A percentile compares a stretch with the other conserved stretches of the same genome.
Conservation (phyloP, 257 asterid genomes). For the Solanum tacnaense region DNA sequence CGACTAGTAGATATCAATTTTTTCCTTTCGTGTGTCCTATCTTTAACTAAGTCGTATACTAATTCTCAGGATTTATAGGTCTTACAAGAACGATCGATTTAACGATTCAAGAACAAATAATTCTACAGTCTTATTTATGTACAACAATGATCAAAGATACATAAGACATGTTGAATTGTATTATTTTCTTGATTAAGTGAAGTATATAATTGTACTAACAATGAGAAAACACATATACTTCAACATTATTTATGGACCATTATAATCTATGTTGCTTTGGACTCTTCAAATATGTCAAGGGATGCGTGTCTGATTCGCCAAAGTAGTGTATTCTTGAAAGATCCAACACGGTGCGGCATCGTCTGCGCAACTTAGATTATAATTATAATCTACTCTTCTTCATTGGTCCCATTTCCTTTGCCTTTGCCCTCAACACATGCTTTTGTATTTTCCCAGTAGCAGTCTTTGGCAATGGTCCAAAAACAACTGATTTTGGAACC, state of each 20-base stretch:
- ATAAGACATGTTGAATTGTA: neutral
- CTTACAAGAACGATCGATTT: neutral
- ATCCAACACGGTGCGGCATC: neutral
- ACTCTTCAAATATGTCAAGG: neutral
- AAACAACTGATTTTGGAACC: slow-evolving; percentile 82
- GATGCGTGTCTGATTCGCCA: neutral
- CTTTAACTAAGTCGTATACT: too few relatives aligned
- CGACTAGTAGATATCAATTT: too few relatives aligned
- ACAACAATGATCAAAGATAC: neutral
- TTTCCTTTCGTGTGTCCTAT: too few relatives aligned
- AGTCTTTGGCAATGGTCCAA: slow-evolving; percentile 89
- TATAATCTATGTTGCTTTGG: neutral
- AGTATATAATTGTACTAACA: neutral
- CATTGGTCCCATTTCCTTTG: slow-evolving; percentile 83
- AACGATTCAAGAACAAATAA: neutral
- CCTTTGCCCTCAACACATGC: slow-evolving; percentile 73
- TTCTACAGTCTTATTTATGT: neutral
- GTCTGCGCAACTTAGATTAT: neutral
- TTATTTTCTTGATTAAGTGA: neutral
- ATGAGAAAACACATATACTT: neutral
- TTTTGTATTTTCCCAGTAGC: slow-evolving; percentile 97
- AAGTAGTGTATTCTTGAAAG: too few relatives aligned
- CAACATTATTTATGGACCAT: neutral
- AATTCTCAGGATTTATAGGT: too few relatives aligned
- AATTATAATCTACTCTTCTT: slow-evolving; percentile 55